Evolutionary conservation across 169 alveolate genomes (phyloP), one percentile per base, ranked within the genome.

Genomic region (Babesia caballi): DNA sequence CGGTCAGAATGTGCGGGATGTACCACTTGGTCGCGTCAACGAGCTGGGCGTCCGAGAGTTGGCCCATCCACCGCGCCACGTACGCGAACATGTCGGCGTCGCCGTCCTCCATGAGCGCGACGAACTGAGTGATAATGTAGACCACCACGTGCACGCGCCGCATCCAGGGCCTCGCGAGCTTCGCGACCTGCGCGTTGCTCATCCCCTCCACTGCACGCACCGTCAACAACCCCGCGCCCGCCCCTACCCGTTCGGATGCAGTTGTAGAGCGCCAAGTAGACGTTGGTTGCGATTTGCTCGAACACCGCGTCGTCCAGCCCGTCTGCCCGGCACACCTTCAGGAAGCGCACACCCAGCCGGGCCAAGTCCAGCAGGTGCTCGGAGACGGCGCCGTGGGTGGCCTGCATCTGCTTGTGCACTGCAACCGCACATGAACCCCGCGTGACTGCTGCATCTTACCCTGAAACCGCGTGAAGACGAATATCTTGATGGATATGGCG

Each of bases 11-110:
- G 54, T 71, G 71, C 40, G 82, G 82, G 5, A 71, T 57, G 35
- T 71, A 71, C 82, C 82, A 71, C 41, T 44, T 56, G 23, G 82
- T 71, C 17, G 71, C 66, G 15, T 49, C 61, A 19, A 35, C 49
- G 30, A 71, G 61, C 38, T 54, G 82, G 17, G 17, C 30, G 38
- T 71, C 14, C n/a, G 74, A 56, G 11, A 71, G 11, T 23, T 61
- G n/a, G 41, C 23, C 25, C 73, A 63, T 63, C 73, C 73, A 63
- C 46, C 73, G 19, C 12, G 73, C 73, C 12, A 63, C 73, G 52
- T 63, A 63, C 3, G 73, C 58, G 35, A 63, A 63, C 44, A 63
- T 44, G 47, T 49, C 60, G 30, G 73, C 58, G 41, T 63, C 73
- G 15, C 46, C 61, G 19, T 27, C 23, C 19, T 44, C 61, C 51